Conservation (phyloP, 2,329 filamentous ascomycete species). For the Intubia oerlemansii region DNA sequence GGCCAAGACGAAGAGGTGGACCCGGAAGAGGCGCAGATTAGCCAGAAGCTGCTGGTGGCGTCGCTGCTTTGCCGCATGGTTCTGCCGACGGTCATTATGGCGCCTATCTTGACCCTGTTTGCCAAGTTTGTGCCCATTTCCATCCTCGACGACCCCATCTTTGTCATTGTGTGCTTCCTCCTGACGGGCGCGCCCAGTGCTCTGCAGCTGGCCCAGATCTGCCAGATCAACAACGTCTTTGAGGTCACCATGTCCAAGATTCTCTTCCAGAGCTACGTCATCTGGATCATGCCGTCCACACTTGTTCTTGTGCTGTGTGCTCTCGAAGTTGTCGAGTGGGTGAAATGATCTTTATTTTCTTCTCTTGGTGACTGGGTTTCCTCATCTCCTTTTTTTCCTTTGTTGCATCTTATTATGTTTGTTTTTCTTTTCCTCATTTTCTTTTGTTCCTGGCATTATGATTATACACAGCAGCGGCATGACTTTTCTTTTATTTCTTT, state of each 20-base stretch:
- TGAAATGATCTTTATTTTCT: slow-evolving; percentile 17
- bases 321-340: slow-evolving; percentile 85
- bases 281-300: slow-evolving; percentile 91
- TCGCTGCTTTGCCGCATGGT: slow-evolving; percentile 80
- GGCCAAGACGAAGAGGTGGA: slow-evolving; percentile 40
- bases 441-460: not conserved
- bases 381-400: not conserved
- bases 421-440: not conserved
- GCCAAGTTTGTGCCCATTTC: slow-evolving; percentile 85
- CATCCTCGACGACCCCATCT: slow-evolving; percentile 94
- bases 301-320: slow-evolving; percentile 78
- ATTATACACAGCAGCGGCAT: not conserved
- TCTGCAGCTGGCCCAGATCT: slow-evolving; percentile 90
- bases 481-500: not conserved
- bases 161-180: slow-evolving; percentile 92
- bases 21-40: slow-evolving; percentile 46
- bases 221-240: slow-evolving; percentile 92
- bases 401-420: not conserved
- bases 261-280: slow-evolving; percentile 88
- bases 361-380: too few relatives aligned
- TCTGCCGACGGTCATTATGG: slow-evolving; percentile 79
- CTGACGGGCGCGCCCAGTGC: slow-evolving; percentile 86
- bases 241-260: slow-evolving; percentile 86
- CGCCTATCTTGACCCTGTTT: slow-evolving; percentile 63
- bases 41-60: slow-evolving; percentile 63